Conservation (phyloP, 2,329 filamentous ascomycete species). For the Sarocladium strictum region DNA sequence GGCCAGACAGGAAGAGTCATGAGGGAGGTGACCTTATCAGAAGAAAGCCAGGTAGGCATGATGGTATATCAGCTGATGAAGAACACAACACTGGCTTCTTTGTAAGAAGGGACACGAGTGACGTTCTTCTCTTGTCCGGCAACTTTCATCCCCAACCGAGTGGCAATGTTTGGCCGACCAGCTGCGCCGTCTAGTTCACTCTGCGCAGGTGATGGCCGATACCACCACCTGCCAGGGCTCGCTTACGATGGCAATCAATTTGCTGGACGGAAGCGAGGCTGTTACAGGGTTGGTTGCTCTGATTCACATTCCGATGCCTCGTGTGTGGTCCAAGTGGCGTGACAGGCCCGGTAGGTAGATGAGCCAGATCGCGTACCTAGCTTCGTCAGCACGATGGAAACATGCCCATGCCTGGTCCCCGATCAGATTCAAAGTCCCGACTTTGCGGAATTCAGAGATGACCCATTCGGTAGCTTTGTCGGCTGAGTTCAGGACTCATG, state of each 20-base stretch:
- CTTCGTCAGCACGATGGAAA: not conserved
- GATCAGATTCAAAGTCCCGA: no score
- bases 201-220: not conserved
- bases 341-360: not conserved
- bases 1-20: no score
- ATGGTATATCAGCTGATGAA: no score
- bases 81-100: no score
- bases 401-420: no score
- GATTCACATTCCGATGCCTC: constrained; percentile 1
- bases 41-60: no score
- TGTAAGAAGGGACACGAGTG: no score
- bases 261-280: not conserved
- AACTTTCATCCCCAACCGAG: no score
- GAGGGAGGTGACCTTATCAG: no score
- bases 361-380: not conserved
- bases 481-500: no score
- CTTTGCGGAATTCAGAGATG: no score
- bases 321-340: not conserved
- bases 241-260: not conserved
- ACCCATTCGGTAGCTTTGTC: no score
- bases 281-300: not conserved
- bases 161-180: not conserved
- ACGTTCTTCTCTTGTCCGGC: not conserved
- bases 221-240: not conserved
- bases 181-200: not conserved